These are phyloP conservation scores for Cystofilobasidium bisporidii DNA, from an alignment of 768 basidiomycete genomes.

Conservation along the genomic window DNA sequence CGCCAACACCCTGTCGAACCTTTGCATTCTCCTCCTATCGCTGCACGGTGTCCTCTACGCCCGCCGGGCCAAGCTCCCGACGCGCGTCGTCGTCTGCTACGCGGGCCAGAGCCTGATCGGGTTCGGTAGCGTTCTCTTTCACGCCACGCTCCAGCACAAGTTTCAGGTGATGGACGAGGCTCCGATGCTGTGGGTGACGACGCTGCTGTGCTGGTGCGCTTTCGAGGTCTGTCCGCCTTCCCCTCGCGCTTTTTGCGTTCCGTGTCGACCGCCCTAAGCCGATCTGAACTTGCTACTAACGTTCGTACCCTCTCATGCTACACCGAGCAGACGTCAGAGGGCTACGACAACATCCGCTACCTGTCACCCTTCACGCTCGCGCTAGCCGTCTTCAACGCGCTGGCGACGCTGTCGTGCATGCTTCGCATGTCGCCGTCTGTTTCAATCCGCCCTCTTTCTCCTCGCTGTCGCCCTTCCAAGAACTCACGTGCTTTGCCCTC, in stretches of 20 bases:
- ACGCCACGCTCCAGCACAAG: slow-evolving; percentile 9
- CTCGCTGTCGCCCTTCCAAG: neutral
- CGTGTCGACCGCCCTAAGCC: neutral
- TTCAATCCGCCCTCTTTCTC: neutral
- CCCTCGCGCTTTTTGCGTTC: neutral
- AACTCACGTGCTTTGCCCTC: neutral
- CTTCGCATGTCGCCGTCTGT: neutral
- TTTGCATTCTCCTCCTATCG: slow-evolving; percentile 1
- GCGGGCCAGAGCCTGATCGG: slow-evolving; percentile 16
- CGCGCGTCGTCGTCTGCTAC: neutral
- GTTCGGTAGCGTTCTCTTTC: slow-evolving; percentile 8
- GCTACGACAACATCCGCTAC: slow-evolving; percentile 9
- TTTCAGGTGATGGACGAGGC: slow-evolving; percentile 16
- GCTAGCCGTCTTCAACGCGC: slow-evolving; percentile 16
- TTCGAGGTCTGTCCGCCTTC: slow-evolving; percentile 13
- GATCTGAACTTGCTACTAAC: too few relatives aligned
- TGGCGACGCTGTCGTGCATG: slow-evolving; percentile 11
- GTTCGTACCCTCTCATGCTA: too few relatives aligned
- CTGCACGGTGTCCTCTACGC: slow-evolving; percentile 12
- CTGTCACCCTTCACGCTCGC: slow-evolving; percentile 9
- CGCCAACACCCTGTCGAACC: slow-evolving; percentile 16
- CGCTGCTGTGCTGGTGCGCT: slow-evolving; percentile 1
- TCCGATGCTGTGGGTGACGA: slow-evolving; percentile 16
- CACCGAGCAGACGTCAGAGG: slow-evolving; percentile 12
- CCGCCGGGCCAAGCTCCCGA: slow-evolving; percentile 2